Evolutionary conservation across 371 early-diverging fungal species (phyloP).

Genomic region (Mucor saturninus): DNA sequence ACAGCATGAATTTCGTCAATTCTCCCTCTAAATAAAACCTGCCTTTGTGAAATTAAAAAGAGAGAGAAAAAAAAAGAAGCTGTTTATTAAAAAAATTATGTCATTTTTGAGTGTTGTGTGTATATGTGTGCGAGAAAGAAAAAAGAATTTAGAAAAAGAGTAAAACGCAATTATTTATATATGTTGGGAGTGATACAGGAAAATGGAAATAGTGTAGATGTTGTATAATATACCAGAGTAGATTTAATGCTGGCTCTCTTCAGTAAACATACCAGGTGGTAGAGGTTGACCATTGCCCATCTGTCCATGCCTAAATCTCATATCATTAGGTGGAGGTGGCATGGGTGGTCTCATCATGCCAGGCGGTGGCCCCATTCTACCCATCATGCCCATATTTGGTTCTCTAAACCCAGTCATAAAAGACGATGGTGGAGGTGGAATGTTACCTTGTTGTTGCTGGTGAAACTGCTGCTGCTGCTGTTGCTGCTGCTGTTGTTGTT

Average conservation of each 20-base stretch:
- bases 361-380: conserved; percentile 32
- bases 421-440: conserved; percentile 33
- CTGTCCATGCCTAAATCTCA: conserved; percentile 24
- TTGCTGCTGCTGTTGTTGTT: conserved; percentile 22
- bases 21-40: conserved; percentile 19
- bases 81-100: background rate
- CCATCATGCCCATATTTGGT: conserved; percentile 27
- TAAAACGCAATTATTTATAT: background rate
- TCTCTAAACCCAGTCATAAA: conserved; percentile 36
- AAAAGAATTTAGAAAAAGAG: conserved; percentile 4
- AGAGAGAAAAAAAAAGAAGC: background rate
- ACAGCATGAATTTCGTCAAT: conserved; percentile 71
- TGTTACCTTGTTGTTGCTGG: conserved; percentile 17
- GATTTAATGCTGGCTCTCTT: conserved; percentile 12
- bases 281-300: conserved; percentile 16
- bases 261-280: conserved; percentile 30
- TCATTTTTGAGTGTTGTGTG: background rate
- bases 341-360: conserved; percentile 33
- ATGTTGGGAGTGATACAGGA: conserved; percentile 1
- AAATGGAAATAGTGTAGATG: background rate
- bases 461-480: conserved; percentile 30
- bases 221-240: background rate
- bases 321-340: conserved; percentile 21
- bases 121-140: conserved; percentile 5
- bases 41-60: conserved; percentile 4